Conservation (phyloP, 345 rosid species). For the Eucalyptus cladocalyx region DNA sequence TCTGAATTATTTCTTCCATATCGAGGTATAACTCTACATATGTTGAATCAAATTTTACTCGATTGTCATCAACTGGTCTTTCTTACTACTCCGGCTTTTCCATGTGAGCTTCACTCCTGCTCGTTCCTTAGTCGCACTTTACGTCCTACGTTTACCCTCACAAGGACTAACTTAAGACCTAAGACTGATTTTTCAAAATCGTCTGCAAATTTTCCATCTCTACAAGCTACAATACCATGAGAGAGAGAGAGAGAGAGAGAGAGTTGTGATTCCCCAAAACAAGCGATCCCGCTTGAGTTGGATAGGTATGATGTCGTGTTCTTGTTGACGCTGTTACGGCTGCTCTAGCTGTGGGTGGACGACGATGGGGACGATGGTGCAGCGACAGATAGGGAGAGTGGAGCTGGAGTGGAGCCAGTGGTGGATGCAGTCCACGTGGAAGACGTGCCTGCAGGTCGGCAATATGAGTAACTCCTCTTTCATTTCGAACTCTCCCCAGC, state of each 20-base stretch:
- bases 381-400: conserved; percentile 83
- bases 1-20: too few relatives aligned
- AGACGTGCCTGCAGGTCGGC: conserved; percentile 77
- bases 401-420: conserved; percentile 75
- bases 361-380: conserved; percentile 25
- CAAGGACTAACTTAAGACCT: neutral
- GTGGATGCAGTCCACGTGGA: conserved; percentile 69
- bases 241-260: too few relatives aligned
- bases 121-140: neutral
- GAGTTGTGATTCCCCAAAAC: neutral
- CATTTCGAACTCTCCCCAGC: conserved; percentile 82
- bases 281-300: neutral
- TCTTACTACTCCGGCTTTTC: neutral
- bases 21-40: neutral
- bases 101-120: neutral
- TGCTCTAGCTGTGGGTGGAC: neutral
- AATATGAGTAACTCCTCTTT: conserved; percentile 72
- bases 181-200: neutral
- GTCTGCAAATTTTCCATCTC: neutral
- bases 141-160: neutral
- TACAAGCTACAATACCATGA: neutral
- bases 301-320: neutral
- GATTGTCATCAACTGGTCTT: neutral
- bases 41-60: neutral
- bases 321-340: neutral